Evolutionary conservation across 2,329 filamentous ascomycete species (phyloP), one percentile per base, ranked within the genome.

Genomic region (Trichoderma koningii): DNA sequence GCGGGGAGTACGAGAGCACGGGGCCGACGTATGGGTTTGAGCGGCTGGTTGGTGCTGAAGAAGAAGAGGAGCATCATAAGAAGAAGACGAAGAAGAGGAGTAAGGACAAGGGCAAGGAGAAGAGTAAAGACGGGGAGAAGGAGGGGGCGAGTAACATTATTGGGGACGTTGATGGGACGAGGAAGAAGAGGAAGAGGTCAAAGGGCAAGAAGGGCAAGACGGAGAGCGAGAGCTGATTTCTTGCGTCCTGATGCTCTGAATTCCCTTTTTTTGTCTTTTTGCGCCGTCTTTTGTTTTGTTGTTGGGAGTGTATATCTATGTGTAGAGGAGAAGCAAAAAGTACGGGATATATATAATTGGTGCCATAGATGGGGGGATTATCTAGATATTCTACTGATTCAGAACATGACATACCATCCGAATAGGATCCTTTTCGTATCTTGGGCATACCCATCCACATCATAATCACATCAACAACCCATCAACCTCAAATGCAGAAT

Each of bases 1-100:
- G 87, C 19, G 76, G 75, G 52, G 85, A 86, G 71, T 87, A 75
- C 68, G 84, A 86, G 77, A 75, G 79, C 62, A 81, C 81, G 4
- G 85, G 85, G 0, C 85, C 85, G 23, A 85, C 83, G 5, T 87
- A 81, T 69, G 84, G 83, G n/a, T 85, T 86, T 53, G 83, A 84
- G 69, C 74, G 73, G 60, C 68, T 73, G 17, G 74, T 70, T 4
- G 71, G 71, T 23, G 71, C 73, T 15, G 73, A 14, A 2, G 56
- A 63, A 28, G 65, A 50, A 4, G 51, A 55, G n/a, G 57, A 10
- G 42, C 47, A 15, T 68, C 38, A 7, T 53, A 64, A 55, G 59
- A 69, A 66, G 53, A 65, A 61, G 52, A 63, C 42, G 34, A 65
- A 55, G 64, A 62, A 65, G 55, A 47, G 47, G 55, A 23, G 34